These are phyloP conservation scores for Diospyros kaki DNA, from an alignment of 148 eudicot genomes.

Conservation along the genomic window DNA sequence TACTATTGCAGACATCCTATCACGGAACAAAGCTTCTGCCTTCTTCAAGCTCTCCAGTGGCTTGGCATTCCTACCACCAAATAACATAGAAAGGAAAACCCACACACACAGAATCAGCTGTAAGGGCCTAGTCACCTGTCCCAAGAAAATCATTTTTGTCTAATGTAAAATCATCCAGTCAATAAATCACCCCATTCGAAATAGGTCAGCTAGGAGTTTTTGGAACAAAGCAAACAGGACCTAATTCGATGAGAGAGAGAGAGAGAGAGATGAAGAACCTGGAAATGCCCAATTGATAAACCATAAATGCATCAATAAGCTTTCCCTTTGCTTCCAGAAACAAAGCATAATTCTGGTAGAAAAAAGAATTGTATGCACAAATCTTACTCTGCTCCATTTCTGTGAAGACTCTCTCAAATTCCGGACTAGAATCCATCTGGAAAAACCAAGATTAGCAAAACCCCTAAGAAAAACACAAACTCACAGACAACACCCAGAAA, in stretches of 20 bases:
- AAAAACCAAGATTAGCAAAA: neutral
- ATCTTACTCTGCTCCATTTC: constrained; percentile 61
- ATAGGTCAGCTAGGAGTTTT: no score
- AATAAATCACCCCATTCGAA: no score
- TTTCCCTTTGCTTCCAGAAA: constrained; percentile 69
- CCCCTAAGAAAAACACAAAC: neutral
- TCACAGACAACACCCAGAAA: neutral
- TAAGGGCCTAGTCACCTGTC: neutral
- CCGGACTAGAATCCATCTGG: constrained; percentile 59
- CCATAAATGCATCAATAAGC: constrained; percentile 51
- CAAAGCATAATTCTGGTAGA: constrained; percentile 59
- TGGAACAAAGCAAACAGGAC: neutral
- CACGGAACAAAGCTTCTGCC: constrained; percentile 53
- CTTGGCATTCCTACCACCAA: constrained; percentile 69
- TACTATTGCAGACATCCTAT: constrained; percentile 45
- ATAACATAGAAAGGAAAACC: neutral
- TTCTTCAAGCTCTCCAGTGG: constrained; percentile 79
- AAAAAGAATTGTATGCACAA: constrained; percentile 36
- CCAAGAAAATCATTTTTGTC: no score
- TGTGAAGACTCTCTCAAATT: constrained; percentile 36
- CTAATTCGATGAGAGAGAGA: neutral
- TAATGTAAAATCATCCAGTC: no score
- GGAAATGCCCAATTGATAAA: constrained; percentile 71
- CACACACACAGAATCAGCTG: neutral
- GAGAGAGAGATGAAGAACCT: constrained; percentile 41